These are phyloP conservation scores for Silene uniflora DNA, from an alignment of 148 eudicot genomes.

Conservation along the genomic window DNA sequence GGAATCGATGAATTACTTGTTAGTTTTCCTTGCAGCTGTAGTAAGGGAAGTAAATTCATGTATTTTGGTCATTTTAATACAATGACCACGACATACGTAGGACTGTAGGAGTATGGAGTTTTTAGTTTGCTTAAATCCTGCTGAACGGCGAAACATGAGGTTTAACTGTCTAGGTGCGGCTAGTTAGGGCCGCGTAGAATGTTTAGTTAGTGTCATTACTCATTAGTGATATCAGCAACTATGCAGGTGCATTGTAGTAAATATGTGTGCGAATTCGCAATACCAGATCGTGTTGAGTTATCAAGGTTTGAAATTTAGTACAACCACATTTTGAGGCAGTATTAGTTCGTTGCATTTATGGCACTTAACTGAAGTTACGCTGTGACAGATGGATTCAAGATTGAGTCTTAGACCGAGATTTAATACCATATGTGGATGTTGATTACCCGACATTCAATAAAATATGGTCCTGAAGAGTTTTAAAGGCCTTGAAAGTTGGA, in stretches of 20 bases:
- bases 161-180: not conserved
- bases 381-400: no score
- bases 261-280: not conserved
- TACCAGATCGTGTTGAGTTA: no score
- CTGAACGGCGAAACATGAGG: not conserved
- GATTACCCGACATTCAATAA: not conserved
- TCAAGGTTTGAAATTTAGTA: no score
- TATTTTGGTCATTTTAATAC: not conserved
- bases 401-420: not conserved
- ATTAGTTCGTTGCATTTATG: no score
- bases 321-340: no score
- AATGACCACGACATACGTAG: not conserved
- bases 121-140: not conserved
- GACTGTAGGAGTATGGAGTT: no score
- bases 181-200: not conserved
- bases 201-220: not conserved
- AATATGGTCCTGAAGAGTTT: not conserved
- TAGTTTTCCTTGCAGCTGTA: no score
- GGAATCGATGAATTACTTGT: not conserved
- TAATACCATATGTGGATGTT: not conserved
- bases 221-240: not conserved
- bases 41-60: not conserved
- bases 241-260: not conserved
- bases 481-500: not conserved
- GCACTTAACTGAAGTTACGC: no score